These are phyloP conservation scores for Sporothrix dimorphospora DNA, from an alignment of 2,329 filamentous ascomycete genomes.

Conservation along the genomic window DNA sequence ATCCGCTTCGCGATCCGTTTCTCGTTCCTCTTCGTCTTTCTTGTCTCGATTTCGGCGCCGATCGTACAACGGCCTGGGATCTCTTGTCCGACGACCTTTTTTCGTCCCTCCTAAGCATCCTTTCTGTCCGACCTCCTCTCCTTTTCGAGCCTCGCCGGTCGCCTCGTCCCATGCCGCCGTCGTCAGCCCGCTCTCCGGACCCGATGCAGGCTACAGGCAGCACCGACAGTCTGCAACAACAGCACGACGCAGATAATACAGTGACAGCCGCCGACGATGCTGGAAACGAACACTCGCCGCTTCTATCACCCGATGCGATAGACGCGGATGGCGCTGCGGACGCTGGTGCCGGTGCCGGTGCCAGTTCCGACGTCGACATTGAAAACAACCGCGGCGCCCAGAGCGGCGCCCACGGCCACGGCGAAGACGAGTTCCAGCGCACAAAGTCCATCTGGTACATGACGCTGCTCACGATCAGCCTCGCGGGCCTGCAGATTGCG, in stretches of 20 bases:
- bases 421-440: conserved; percentile 56
- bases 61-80: background rate
- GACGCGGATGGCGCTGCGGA: background rate
- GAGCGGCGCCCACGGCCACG: conserved; percentile 41
- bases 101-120: background rate
- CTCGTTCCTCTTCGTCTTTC: background rate
- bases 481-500: conserved; percentile 88
- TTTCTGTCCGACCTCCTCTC: background rate
- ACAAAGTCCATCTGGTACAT: conserved; percentile 86
- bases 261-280: conserved; percentile 34
- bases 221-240: conserved; percentile 4
- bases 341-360: background rate
- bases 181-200: conserved; percentile 40
- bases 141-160: background rate
- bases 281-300: conserved; percentile 53
- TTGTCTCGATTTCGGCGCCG: background rate
- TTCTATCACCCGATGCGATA: conserved; percentile 44
- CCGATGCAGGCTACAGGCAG: conserved; percentile 29
- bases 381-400: conserved; percentile 20
- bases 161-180: conserved; percentile 45
- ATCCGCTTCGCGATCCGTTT: background rate
- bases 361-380: conserved; percentile 42
- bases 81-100: background rate
- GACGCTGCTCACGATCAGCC: conserved; percentile 80
- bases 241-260: conserved; percentile 13